phyloP scores from a whole-genome alignment of 805 yeast species.

The Torulaspora franciscae region DNA sequence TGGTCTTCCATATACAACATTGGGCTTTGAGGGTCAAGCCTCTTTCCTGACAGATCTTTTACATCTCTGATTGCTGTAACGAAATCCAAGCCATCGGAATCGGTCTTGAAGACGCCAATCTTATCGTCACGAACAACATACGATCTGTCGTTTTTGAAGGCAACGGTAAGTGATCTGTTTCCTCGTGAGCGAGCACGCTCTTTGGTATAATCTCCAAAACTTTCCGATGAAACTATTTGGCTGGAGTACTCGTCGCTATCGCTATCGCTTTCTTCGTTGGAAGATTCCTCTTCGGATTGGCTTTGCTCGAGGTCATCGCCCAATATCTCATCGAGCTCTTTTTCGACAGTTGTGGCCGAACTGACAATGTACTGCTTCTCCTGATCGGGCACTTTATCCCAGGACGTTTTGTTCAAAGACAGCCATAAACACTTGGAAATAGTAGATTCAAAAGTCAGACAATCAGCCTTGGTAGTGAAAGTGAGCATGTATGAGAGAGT shows the following conservation, averaged over 20 bases:
- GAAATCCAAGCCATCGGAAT: constrained; percentile 46
- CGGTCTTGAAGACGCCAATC: constrained; percentile 72
- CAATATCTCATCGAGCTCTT: constrained; percentile 35
- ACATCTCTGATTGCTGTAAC: constrained; percentile 64
- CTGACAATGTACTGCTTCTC: constrained; percentile 56
- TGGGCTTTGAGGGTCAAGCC: constrained; percentile 53
- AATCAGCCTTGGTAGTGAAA: constrained; percentile 41
- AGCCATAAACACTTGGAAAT: constrained; percentile 61
- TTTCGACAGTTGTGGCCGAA: constrained; percentile 43
- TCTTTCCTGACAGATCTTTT: constrained; percentile 46
- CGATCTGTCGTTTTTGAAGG: constrained; percentile 63
- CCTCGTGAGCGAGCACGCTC: constrained; percentile 23
- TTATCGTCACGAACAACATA: constrained; percentile 75
- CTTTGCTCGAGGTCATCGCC: constrained; percentile 33
- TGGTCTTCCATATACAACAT: constrained; percentile 77
- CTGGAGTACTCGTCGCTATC: constrained; percentile 35
- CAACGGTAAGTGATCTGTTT: constrained; percentile 69
- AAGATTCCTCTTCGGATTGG: constrained; percentile 32
- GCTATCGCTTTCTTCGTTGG: constrained; percentile 41
- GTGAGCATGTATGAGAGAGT: constrained; percentile 61
- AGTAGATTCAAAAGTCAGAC: constrained; percentile 48
- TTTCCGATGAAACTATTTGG: constrained; percentile 20
- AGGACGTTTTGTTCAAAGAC: constrained; percentile 45
- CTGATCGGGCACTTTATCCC: constrained; percentile 40
- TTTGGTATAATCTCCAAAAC: constrained; percentile 15